phyloP scores from a whole-genome alignment of 1,284 basidiomycete species.

The Ustilago esculenta region DNA sequence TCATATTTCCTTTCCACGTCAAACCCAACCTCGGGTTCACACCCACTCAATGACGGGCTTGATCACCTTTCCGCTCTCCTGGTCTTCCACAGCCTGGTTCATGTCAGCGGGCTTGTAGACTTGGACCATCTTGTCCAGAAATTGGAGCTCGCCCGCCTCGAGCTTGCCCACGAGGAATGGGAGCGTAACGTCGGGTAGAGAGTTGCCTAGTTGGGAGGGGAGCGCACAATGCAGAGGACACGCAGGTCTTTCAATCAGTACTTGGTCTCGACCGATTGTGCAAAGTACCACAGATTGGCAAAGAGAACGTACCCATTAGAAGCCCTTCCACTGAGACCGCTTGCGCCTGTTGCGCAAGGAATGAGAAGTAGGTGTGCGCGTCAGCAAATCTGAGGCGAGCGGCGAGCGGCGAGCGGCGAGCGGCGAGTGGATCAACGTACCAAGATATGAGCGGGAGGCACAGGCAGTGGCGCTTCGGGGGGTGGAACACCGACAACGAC shows the following conservation, averaged over 20 bases:
- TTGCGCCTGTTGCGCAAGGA: conserved; percentile 11
- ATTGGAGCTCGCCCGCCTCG: conserved; percentile 22
- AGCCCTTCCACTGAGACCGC: conserved; percentile 22
- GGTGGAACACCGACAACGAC: conserved; percentile 18
- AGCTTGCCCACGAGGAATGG: conserved; percentile 33
- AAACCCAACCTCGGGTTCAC: no score
- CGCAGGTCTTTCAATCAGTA: neutral
- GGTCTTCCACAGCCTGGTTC: conserved; percentile 23
- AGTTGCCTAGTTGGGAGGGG: conserved; percentile 15
- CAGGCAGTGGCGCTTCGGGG: conserved; percentile 4
- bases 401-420: no score
- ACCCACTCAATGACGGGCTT: conserved; percentile 49
- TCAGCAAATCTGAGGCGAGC: no score
- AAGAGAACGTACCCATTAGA: conserved; percentile 18
- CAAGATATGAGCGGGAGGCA: conserved; percentile 11
- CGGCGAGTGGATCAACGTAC: conserved; percentile 4
- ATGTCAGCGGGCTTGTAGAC: conserved; percentile 39
- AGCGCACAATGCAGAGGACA: neutral
- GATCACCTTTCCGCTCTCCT: conserved; percentile 35
- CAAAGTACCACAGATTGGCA: neutral
- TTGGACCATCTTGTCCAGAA: conserved; percentile 31
- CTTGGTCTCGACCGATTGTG: neutral
- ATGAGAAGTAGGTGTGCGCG: no score
- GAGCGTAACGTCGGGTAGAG: conserved; percentile 19
- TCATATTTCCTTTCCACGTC: no score